phyloP scores from a whole-genome alignment of 1,139 yeast genomes.

The Diutina sp. region DNA sequence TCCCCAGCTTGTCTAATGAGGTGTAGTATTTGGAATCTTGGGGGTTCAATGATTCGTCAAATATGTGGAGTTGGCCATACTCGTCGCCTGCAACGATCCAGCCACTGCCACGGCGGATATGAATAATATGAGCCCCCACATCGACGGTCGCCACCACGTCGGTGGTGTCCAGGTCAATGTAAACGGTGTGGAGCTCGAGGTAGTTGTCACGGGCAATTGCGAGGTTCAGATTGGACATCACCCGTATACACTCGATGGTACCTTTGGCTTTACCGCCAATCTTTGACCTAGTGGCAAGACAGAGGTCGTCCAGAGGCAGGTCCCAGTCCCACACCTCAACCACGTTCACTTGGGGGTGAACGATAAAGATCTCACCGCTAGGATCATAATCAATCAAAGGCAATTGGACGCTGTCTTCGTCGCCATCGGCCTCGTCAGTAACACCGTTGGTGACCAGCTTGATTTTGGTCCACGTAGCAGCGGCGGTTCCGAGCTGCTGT shows the following conservation, averaged over 20 bases:
- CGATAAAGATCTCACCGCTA: slow-evolving; percentile 32
- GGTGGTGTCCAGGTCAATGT: background rate
- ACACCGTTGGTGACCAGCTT: slow-evolving; percentile 17
- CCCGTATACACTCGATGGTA: background rate
- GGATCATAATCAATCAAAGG: slow-evolving; percentile 23
- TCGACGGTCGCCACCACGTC: background rate
- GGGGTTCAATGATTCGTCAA: slow-evolving; percentile 13
- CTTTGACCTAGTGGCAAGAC: background rate
- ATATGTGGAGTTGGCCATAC: slow-evolving; percentile 16
- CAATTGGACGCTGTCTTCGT: slow-evolving; percentile 4
- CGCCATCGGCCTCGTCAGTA: background rate
- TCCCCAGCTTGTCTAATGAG: background rate
- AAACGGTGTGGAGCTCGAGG: background rate
- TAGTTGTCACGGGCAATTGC: background rate
- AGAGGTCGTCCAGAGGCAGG: background rate
- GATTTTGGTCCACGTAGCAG: slow-evolving; percentile 33
- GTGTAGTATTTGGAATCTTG: background rate
- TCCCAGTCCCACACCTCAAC: slow-evolving; percentile 44
- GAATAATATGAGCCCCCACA: background rate
- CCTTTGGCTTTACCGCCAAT: background rate
- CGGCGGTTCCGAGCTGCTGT: slow-evolving; percentile 25
- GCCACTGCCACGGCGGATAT: background rate
- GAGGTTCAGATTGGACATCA: background rate
- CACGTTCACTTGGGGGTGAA: slow-evolving; percentile 13
- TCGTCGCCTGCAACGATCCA: slow-evolving; percentile 10